Conservation (phyloP, 352 stramenopile genomes). For the Pythium aphanidermatum region DNA sequence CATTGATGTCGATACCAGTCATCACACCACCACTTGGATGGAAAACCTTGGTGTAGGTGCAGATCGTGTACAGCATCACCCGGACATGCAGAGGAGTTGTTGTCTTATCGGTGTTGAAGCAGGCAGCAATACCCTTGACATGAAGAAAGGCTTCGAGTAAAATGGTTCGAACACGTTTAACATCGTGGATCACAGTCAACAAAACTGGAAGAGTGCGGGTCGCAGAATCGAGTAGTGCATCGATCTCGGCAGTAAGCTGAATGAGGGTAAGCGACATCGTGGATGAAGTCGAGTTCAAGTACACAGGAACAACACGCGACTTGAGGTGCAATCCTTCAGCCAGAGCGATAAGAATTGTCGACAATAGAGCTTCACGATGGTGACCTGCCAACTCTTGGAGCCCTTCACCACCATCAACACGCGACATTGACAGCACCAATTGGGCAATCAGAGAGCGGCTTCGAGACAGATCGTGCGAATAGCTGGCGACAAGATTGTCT, state of each 20-base stretch:
- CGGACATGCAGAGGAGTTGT: constrained; percentile 35
- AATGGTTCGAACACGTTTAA: constrained; percentile 35
- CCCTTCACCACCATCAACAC: constrained; percentile 24
- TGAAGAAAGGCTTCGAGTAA: constrained; percentile 58
- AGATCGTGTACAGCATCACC: constrained; percentile 57
- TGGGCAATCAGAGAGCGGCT: constrained; percentile 39
- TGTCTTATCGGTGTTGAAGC: constrained; percentile 56
- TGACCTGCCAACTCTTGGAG: constrained; percentile 44
- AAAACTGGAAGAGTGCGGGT: constrained; percentile 35
- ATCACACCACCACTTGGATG: constrained; percentile 5
- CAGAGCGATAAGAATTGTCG: constrained; percentile 43
- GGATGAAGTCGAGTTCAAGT: constrained; percentile 35
- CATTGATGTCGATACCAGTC: constrained; percentile 62
- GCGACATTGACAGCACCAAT: constrained; percentile 37
- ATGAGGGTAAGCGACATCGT: constrained; percentile 46
- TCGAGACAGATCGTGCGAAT: constrained; percentile 31
- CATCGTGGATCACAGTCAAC: constrained; percentile 36
- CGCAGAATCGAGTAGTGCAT: constrained; percentile 35
- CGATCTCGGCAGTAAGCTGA: constrained; percentile 38
- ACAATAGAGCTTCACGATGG: constrained; percentile 64
- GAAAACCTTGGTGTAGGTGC: constrained; percentile 42
- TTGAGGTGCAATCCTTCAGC: constrained; percentile 50
- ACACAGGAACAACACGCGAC: constrained; percentile 44
- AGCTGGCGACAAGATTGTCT: constrained; percentile 32
- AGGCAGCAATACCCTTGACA: constrained; percentile 44